Conservation (phyloP, 768 basidiomycete genomes). For the Russula foetens region DNA sequence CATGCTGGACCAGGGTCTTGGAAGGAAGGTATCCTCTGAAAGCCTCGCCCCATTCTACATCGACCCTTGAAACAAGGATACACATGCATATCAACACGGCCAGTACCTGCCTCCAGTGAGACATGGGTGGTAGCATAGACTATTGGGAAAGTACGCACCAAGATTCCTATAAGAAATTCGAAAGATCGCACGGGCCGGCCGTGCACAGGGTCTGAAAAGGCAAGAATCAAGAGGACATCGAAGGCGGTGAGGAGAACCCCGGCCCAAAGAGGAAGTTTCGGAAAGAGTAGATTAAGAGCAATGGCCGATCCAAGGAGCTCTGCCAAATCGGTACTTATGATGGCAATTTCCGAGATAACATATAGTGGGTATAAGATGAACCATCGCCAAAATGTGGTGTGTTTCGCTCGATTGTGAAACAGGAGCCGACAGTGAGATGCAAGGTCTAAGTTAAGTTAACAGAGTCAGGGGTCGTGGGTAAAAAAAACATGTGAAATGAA, state of each 20-base stretch:
- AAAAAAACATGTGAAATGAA: background rate
- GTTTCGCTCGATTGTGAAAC: slow-evolving; percentile 35
- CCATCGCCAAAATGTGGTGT: slow-evolving; percentile 33
- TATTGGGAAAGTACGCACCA: slow-evolving; percentile 3
- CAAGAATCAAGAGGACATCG: slow-evolving; percentile 52
- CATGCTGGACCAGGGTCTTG: slow-evolving; percentile 11
- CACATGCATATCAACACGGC: slow-evolving; percentile 20
- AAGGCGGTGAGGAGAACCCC: slow-evolving; percentile 40
- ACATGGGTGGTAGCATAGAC: background rate
- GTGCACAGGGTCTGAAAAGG: slow-evolving; percentile 59
- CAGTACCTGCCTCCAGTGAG: slow-evolving; percentile 10
- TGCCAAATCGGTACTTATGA: slow-evolving; percentile 50
- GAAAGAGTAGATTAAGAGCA: slow-evolving; percentile 45
- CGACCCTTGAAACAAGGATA: slow-evolving; percentile 19
- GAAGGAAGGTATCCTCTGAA: slow-evolving; percentile 19
- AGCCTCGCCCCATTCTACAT: slow-evolving; percentile 11
- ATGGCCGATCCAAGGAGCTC: slow-evolving; percentile 57
- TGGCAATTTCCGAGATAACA: slow-evolving; percentile 39
- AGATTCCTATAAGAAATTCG: slow-evolving; percentile 45
- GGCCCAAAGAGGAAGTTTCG: slow-evolving; percentile 39
- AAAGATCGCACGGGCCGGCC: slow-evolving; percentile 52
- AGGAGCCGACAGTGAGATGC: slow-evolving; percentile 42
- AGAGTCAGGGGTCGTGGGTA: background rate
- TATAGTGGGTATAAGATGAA: slow-evolving; percentile 40
- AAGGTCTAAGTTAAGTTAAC: too few relatives aligned